Percentiles rank a stretch among this genome's conserved stretches.
Evolutionary conservation across 495 filamentous ascomycete species (phyloP).

Genomic region (Penicillium chermesinum): DNA sequence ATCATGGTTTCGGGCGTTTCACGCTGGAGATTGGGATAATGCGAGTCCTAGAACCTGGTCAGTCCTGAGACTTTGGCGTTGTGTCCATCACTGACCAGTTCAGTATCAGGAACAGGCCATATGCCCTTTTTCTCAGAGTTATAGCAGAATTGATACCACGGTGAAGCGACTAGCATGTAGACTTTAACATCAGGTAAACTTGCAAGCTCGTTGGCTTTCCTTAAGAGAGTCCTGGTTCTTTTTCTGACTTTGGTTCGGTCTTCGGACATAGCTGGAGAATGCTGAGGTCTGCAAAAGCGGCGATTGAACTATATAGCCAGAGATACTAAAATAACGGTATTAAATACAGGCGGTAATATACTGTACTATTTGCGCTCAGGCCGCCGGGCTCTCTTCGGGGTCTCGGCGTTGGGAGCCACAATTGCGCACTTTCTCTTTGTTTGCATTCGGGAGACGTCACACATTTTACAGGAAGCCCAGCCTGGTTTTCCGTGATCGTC

Average conservation of each 20-base stretch:
- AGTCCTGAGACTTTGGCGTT: not conserved
- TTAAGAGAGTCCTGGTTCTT: not conserved
- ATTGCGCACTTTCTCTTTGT: constrained; percentile 5
- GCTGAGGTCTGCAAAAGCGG: too few species aligned
- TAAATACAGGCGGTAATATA: not conserved
- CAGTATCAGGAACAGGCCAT: not conserved
- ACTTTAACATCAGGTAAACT: not conserved
- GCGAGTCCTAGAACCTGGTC: not conserved
- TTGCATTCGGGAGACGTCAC: constrained; percentile 2
- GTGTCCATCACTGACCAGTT: not conserved
- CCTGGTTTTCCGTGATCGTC: constrained; percentile 9
- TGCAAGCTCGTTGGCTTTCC: not conserved
- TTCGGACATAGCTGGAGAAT: too few species aligned
- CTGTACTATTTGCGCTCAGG: too few species aligned
- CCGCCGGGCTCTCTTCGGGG: not conserved
- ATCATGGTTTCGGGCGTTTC: not conserved
- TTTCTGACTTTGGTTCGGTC: not conserved
- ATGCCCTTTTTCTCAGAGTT: not conserved
- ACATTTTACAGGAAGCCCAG: constrained; percentile 4
- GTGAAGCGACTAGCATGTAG: not conserved
- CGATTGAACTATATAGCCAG: too few species aligned
- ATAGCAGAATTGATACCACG: not conserved
- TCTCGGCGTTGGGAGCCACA: not conserved
- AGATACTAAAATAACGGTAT: too few species aligned
- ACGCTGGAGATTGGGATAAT: not conserved